These are phyloP conservation scores for Knufia fluminis DNA, from an alignment of 2,329 filamentous ascomycete species.

Conservation along the genomic window DNA sequence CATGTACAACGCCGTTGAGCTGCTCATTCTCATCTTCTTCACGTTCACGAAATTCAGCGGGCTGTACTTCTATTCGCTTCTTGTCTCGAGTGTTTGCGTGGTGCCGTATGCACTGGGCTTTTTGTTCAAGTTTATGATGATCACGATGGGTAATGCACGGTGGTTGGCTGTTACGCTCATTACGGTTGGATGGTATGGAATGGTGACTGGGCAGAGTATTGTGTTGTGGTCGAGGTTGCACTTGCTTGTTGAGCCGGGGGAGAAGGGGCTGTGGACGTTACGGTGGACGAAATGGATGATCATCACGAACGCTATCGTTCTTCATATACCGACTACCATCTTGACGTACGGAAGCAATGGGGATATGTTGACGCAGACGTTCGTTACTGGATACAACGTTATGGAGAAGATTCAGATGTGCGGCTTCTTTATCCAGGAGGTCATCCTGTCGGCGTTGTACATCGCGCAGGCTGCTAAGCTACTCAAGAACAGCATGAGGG, in stretches of 20 bases:
- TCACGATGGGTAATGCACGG: slow-evolving; percentile 24
- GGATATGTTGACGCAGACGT: slow-evolving; percentile 18
- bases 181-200: slow-evolving; percentile 38
- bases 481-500: slow-evolving; percentile 37
- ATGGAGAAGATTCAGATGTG: slow-evolving; percentile 50
- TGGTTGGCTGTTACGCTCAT: slow-evolving; percentile 36
- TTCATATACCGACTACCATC: slow-evolving; percentile 39
- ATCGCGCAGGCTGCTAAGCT: slow-evolving; percentile 47
- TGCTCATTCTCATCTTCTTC: slow-evolving; percentile 40
- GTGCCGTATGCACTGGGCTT: slow-evolving; percentile 39
- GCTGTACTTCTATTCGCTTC: slow-evolving; percentile 44
- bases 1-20: slow-evolving; percentile 43
- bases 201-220: slow-evolving; percentile 42
- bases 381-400: slow-evolving; percentile 33
- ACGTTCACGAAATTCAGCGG: slow-evolving; percentile 39
- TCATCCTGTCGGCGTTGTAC: slow-evolving; percentile 45
- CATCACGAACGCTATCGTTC: slow-evolving; percentile 34
- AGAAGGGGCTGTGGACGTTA: slow-evolving; percentile 31
- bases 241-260: slow-evolving; percentile 29
- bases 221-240: slow-evolving; percentile 44
- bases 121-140: slow-evolving; percentile 38
- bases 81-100: slow-evolving; percentile 36
- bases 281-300: slow-evolving; percentile 39
- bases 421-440: slow-evolving; percentile 48
- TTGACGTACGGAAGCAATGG: slow-evolving; percentile 37